A percentile compares a stretch with the other conserved stretches of the same genome.
Evolutionary conservation across 257 asterid genomes (phyloP).

Genomic region (Solanum microdontum): DNA sequence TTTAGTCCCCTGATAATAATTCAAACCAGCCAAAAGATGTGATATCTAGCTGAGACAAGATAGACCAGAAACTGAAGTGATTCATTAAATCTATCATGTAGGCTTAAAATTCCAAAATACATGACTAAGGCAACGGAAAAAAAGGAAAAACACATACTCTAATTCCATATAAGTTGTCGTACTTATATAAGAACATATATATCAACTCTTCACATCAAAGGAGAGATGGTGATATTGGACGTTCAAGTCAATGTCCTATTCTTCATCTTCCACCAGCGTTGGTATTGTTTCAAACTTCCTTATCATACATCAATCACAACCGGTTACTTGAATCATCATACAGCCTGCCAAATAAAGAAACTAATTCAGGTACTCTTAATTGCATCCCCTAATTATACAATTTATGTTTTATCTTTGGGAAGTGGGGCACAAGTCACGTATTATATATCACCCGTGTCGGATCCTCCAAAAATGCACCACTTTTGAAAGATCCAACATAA

Average conservation of each 20-base stretch:
- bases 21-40: neutral
- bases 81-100: neutral
- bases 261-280: neutral
- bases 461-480: neutral
- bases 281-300: neutral
- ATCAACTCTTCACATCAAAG: neutral
- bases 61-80: neutral
- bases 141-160: neutral
- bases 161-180: neutral
- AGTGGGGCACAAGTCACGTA: neutral
- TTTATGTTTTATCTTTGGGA: neutral
- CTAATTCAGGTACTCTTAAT: neutral
- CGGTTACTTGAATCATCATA: neutral
- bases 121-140: neutral
- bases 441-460: neutral
- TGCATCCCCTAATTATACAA: neutral
- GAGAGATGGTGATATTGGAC: neutral
- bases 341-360: neutral
- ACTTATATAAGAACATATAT: neutral
- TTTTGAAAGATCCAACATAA: neutral
- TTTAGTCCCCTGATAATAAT: neutral
- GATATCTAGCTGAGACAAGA: neutral
- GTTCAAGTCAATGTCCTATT: neutral
- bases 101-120: neutral
- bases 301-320: neutral